Percentiles rank a stretch among this genome's conserved stretches.
Conservation (phyloP, 2,329 filamentous ascomycete species). For the Pseudogymnoascus sp. region DNA sequence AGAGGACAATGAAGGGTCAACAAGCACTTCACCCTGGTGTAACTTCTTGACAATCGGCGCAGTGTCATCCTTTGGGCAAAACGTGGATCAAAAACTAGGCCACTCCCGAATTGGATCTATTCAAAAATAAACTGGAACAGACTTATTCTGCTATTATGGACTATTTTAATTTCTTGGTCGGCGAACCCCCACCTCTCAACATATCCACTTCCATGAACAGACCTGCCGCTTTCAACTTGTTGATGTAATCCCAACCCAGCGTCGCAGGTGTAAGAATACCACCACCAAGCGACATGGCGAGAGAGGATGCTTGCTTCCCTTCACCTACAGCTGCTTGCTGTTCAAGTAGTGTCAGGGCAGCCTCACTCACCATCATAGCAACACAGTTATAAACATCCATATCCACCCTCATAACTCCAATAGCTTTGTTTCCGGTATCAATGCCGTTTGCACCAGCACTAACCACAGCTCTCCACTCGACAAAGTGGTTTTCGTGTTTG, state of each 20-base stretch:
- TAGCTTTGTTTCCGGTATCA: background rate
- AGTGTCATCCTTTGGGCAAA: too few relatives aligned
- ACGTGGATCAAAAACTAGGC: too few relatives aligned
- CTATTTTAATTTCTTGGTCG: background rate
- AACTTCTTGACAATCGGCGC: too few relatives aligned
- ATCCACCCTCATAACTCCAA: background rate
- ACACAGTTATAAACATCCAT: background rate
- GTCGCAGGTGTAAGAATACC: constrained; percentile 67
- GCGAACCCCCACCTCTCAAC: constrained; percentile 22
- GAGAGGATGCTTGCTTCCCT: background rate
- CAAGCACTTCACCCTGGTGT: too few relatives aligned
- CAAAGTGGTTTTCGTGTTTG: background rate
- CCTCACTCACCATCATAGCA: background rate
- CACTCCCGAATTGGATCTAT: background rate
- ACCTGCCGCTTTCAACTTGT: constrained; percentile 52
- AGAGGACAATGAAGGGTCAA: too few relatives aligned
- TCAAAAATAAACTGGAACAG: background rate
- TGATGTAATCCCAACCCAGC: constrained; percentile 58
- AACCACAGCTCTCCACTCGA: background rate
- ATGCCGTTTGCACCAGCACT: background rate
- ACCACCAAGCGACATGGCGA: constrained; percentile 47
- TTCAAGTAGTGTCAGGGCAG: background rate
- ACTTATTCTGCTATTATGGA: background rate
- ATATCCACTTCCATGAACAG: constrained; percentile 54
- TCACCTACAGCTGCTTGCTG: background rate